Conservation (phyloP, 164 flowering plant species). For the Nelumbo lutea region DNA sequence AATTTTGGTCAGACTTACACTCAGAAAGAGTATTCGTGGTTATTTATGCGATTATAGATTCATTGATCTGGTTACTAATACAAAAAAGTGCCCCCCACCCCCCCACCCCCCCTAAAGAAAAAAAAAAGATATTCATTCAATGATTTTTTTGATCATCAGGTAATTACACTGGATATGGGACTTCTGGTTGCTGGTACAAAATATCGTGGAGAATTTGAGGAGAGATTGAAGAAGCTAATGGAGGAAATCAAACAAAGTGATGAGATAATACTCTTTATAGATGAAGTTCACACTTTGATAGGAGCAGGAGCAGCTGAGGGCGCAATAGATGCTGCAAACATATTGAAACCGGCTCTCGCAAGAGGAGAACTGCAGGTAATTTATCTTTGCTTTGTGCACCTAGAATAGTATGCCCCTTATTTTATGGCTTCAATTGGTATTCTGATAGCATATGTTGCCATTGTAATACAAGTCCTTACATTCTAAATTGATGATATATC, state of each 20-base stretch:
- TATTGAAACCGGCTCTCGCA: slow-evolving; percentile 72
- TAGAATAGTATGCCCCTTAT: neutral
- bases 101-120: too few species aligned
- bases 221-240: slow-evolving; percentile 54
- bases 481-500: too few species aligned
- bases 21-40: too few species aligned
- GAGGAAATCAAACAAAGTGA: slow-evolving; percentile 68
- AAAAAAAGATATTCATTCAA: neutral
- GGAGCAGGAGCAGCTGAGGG: slow-evolving; percentile 78
- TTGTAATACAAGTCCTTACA: too few species aligned
- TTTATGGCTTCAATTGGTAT: neutral
- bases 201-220: slow-evolving; percentile 69
- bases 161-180: slow-evolving; percentile 65
- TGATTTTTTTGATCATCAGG: slow-evolving; percentile 25
- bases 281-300: slow-evolving; percentile 67
- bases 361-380: slow-evolving; percentile 73
- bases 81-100: too few species aligned
- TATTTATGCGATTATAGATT: too few species aligned
- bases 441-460: too few species aligned
- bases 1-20: too few species aligned
- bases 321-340: slow-evolving; percentile 73
- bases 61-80: too few species aligned
- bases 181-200: slow-evolving; percentile 66
- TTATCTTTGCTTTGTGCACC: neutral
- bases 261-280: slow-evolving; percentile 64